Conservation (phyloP, 345 rosid genomes). For the Corymbia maculata region DNA sequence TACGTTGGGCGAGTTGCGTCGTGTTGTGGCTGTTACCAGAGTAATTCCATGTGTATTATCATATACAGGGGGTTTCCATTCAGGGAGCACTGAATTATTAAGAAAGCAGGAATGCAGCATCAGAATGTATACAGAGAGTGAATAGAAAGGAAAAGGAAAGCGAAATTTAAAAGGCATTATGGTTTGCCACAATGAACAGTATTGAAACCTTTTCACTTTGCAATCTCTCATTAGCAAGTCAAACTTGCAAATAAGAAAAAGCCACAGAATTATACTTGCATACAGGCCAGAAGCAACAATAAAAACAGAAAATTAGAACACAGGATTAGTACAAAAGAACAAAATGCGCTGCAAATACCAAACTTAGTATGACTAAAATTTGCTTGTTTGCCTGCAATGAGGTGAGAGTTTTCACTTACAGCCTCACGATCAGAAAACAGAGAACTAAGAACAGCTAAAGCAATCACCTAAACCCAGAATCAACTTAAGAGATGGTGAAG, state of each 20-base stretch:
- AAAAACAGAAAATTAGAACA: neutral
- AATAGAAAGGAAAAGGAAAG: neutral
- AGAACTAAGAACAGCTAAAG: neutral
- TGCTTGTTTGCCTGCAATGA: neutral
- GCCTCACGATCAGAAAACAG: neutral
- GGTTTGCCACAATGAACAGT: neutral
- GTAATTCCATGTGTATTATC: slow-evolving; percentile 70
- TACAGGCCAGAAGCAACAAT: neutral
- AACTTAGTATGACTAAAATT: neutral
- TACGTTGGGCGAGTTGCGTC: slow-evolving; percentile 92
- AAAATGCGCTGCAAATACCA: neutral
- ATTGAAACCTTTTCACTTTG: neutral
- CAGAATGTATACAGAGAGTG: neutral
- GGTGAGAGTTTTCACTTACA: neutral
- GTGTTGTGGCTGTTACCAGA: slow-evolving; percentile 86
- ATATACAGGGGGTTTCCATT: slow-evolving; percentile 97
- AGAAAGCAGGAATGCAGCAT: neutral
- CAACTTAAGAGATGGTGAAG: neutral
- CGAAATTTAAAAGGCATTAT: neutral
- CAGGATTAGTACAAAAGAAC: neutral
- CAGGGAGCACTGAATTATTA: slow-evolving; percentile 64
- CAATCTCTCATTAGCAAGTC: neutral
- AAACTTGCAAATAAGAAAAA: neutral
- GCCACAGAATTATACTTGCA: neutral
- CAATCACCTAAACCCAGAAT: neutral